Conservation (phyloP, 306 rosid species). For the Clitoria ternatea region DNA sequence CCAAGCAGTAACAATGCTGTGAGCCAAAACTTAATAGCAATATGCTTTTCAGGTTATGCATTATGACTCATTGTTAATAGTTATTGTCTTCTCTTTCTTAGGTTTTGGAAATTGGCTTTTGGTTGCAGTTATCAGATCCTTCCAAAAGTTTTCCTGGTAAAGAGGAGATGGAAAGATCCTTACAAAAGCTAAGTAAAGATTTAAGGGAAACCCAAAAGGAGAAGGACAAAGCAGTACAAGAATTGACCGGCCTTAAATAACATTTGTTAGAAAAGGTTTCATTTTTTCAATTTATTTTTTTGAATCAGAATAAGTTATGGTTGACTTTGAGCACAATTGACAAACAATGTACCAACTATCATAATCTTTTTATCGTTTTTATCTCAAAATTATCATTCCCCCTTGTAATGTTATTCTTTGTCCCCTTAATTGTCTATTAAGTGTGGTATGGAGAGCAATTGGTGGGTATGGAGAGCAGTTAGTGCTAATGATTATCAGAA, state of each 20-base stretch:
- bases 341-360: background rate
- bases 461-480: background rate
- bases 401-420: background rate
- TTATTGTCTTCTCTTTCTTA: background rate
- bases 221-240: constrained; percentile 76
- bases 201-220: constrained; percentile 62
- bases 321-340: background rate
- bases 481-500: background rate
- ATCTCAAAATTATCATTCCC: constrained; percentile 2
- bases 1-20: constrained; percentile 51
- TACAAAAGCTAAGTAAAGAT: constrained; percentile 59
- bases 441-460: background rate
- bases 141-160: constrained; percentile 59
- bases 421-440: background rate
- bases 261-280: constrained; percentile 93
- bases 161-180: constrained; percentile 74
- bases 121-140: constrained; percentile 45
- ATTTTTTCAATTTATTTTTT: constrained; percentile 1
- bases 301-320: background rate
- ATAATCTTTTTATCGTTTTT: background rate
- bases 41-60: background rate
- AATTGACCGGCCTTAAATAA: constrained; percentile 88
- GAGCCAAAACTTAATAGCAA: constrained; percentile 19
- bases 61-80: constrained; percentile 11
- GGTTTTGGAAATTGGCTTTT: constrained; percentile 16